Conservation (phyloP, 139 green algal species). For the Picochlorum sp. region DNA sequence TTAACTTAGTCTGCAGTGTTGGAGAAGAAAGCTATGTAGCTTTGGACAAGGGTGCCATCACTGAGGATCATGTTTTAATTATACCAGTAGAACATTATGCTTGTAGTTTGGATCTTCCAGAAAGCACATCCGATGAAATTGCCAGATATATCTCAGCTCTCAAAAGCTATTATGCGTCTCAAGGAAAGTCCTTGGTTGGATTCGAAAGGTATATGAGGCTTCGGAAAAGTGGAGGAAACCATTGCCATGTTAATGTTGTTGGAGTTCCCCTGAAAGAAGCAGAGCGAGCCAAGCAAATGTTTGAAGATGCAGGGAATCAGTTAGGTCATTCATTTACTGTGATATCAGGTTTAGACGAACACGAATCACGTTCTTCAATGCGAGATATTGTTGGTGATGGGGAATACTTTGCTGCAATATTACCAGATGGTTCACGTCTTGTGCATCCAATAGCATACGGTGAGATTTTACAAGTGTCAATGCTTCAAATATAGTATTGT, state of each 20-base stretch:
- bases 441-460: conserved; percentile 52
- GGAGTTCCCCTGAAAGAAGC: conserved; percentile 24
- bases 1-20: conserved; percentile 43
- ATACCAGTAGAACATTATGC: conserved; percentile 85
- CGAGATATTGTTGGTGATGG: conserved; percentile 37
- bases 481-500: neutral
- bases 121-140: conserved; percentile 38
- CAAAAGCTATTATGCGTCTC: conserved; percentile 36
- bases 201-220: conserved; percentile 86
- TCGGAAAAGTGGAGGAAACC: conserved; percentile 69
- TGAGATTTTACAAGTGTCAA: too few relatives aligned
- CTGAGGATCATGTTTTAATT: conserved; percentile 63
- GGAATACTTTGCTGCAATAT: conserved; percentile 68
- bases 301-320: conserved; percentile 16
- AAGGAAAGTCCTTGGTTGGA: conserved; percentile 51
- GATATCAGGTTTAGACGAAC: conserved; percentile 1
- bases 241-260: conserved; percentile 78
- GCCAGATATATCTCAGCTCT: conserved; percentile 67
- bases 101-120: conserved; percentile 33
- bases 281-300: neutral
- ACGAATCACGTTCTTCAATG: conserved; percentile 24
- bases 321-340: conserved; percentile 19
- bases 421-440: conserved; percentile 69
- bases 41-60: conserved; percentile 77
- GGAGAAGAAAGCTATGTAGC: conserved; percentile 69